Evolutionary conservation across 2,329 filamentous ascomycete genomes (phyloP).

Genomic region (Aureobasidium sp.): DNA sequence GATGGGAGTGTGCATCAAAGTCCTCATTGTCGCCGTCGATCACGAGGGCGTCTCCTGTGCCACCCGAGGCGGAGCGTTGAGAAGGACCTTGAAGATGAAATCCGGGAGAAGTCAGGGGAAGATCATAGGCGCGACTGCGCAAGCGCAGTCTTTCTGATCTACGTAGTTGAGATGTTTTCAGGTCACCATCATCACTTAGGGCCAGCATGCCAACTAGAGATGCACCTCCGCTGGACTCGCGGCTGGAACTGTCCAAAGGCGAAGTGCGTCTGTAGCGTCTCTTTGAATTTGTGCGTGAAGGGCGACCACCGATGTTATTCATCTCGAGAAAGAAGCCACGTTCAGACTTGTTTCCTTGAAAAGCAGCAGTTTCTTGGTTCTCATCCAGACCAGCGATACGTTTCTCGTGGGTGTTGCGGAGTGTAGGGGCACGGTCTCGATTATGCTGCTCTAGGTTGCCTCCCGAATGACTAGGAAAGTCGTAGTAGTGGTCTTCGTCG

Average conservation of each 20-base stretch:
- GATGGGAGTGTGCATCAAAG: no score
- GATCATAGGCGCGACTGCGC: no score
- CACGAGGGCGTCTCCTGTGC: no score
- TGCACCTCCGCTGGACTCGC: not conserved
- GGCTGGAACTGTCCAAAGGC: not conserved
- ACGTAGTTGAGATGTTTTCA: not conserved
- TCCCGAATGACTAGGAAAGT: not conserved
- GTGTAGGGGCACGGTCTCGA: not conserved
- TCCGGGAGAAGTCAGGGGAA: no score
- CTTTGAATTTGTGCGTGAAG: not conserved
- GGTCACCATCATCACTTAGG: not conserved
- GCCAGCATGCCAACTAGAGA: not conserved
- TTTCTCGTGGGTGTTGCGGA: not conserved
- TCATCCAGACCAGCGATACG: not conserved
- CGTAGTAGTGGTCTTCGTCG: not conserved
- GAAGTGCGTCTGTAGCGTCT: not conserved
- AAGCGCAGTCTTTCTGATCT: no score
- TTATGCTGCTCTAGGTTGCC: not conserved
- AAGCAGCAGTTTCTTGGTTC: no score
- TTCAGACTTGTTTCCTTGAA: no score
- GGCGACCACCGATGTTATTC: no score
- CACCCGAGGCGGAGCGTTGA: no score
- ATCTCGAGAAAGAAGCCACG: no score
- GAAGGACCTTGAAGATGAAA: no score
- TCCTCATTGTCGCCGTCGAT: no score